phyloP scores from a whole-genome alignment of 129 eudicot species.

The Artemisia annua region DNA sequence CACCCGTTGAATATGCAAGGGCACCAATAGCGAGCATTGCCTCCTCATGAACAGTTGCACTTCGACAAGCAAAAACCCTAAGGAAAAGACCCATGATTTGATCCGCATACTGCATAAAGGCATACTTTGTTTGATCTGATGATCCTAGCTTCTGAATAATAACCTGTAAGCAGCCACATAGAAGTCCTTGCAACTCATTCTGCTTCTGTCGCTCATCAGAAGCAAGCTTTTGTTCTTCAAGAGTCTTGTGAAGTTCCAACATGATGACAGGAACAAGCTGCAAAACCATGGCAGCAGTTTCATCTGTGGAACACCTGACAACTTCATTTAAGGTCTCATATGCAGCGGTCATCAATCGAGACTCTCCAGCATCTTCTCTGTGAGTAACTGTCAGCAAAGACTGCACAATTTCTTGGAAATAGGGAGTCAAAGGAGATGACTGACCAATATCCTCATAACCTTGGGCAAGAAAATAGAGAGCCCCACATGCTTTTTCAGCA shows the following conservation, averaged over 20 bases:
- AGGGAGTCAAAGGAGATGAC: constrained; percentile 74
- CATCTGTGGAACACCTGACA: constrained; percentile 86
- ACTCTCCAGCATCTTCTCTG: constrained; percentile 89
- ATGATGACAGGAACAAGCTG: constrained; percentile 86
- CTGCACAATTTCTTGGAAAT: constrained; percentile 81
- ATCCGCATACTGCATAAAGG: constrained; percentile 77
- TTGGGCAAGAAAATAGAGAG: constrained; percentile 88
- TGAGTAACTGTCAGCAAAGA: constrained; percentile 70
- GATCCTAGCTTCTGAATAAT: constrained; percentile 83
- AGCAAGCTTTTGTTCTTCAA: constrained; percentile 71
- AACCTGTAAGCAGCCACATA: constrained; percentile 93
- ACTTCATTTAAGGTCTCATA: constrained; percentile 89
- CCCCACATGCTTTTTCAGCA: constrained; percentile 93
- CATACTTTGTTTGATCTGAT: constrained; percentile 62
- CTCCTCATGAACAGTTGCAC: constrained; percentile 94
- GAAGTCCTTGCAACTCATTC: constrained; percentile 81
- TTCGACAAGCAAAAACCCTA: constrained; percentile 75
- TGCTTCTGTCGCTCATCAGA: constrained; percentile 77
- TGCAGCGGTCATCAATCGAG: constrained; percentile 77
- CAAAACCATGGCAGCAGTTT: constrained; percentile 69
- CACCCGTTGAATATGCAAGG: constrained; percentile 80
- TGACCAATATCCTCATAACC: constrained; percentile 72
- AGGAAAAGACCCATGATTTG: constrained; percentile 90
- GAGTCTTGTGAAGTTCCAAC: constrained; percentile 87
- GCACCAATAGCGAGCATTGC: constrained; percentile 97